Conservation (phyloP, 1,139 yeast species). For the Lodderomyces beijingensis region DNA sequence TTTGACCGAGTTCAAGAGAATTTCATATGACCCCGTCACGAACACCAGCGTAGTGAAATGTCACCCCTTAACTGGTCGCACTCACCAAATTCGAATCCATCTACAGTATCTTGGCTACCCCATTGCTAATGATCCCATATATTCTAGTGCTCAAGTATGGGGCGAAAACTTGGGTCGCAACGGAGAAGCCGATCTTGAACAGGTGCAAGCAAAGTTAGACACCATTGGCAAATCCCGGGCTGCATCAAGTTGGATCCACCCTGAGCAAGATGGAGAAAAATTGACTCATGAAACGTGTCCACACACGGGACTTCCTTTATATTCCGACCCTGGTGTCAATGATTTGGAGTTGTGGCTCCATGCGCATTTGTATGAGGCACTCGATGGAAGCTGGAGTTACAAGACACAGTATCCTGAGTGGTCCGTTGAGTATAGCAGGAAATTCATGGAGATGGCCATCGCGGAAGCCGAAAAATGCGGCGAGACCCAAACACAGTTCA, state of each 20-base stretch:
- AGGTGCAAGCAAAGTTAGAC: conserved; percentile 32
- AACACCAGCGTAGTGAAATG: conserved; percentile 72
- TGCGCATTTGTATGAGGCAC: conserved; percentile 72
- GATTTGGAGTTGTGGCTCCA: conserved; percentile 89
- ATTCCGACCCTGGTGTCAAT: conserved; percentile 83
- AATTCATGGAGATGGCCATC: conserved; percentile 62
- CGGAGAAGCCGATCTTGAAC: conserved; percentile 45
- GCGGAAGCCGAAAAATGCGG: conserved; percentile 77
- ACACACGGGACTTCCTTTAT: conserved; percentile 67
- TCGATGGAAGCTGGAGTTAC: conserved; percentile 63
- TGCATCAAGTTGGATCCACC: conserved; percentile 67
- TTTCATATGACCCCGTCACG: conserved; percentile 57
- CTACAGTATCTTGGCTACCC: conserved; percentile 84
- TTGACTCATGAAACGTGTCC: conserved; percentile 53
- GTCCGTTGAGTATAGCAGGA: conserved; percentile 62
- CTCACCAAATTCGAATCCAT: conserved; percentile 94
- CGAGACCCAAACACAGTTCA: conserved; percentile 81
- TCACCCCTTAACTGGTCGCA: conserved; percentile 83
- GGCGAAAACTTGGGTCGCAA: conserved; percentile 56
- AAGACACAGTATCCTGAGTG: conserved; percentile 80
- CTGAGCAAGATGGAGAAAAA: conserved; percentile 56
- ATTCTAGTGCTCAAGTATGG: conserved; percentile 66
- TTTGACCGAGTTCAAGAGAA: conserved; percentile 46
- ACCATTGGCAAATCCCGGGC: conserved; percentile 64
- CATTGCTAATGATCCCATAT: conserved; percentile 92